phyloP scores from a whole-genome alignment of 129 eudicot species.

The Tagetes patula region DNA sequence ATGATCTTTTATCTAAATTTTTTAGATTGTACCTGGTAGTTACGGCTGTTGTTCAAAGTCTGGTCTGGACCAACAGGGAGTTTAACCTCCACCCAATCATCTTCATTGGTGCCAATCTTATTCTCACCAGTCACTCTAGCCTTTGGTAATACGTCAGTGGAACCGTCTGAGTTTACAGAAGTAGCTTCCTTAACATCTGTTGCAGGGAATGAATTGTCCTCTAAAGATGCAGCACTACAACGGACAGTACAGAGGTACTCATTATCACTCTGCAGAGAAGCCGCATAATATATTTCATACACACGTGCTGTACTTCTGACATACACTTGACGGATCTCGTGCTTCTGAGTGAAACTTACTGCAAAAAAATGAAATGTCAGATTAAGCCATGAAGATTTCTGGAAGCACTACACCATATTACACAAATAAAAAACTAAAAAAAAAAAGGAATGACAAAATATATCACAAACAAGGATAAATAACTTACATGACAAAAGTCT shows the following conservation, averaged over 20 bases:
- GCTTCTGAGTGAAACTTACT: constrained; percentile 66
- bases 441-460: background rate
- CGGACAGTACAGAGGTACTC: constrained; percentile 93
- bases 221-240: constrained; percentile 63
- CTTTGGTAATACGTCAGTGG: constrained; percentile 25
- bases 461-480: constrained; percentile 8
- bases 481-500: background rate
- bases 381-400: constrained; percentile 3
- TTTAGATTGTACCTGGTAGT: constrained; percentile 43
- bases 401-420: background rate
- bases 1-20: background rate
- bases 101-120: constrained; percentile 48
- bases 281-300: constrained; percentile 72
- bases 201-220: constrained; percentile 40
- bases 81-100: constrained; percentile 92
- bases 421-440: background rate
- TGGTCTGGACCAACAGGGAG: constrained; percentile 37
- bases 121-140: constrained; percentile 33
- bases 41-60: constrained; percentile 16
- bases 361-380: constrained; percentile 30
- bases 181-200: constrained; percentile 37
- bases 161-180: constrained; percentile 18
- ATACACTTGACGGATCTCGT: constrained; percentile 75
- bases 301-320: constrained; percentile 81
- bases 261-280: constrained; percentile 41